Evolutionary conservation across 2,329 filamentous ascomycete species (phyloP).

Genomic region (Diaporthe amygdali): DNA sequence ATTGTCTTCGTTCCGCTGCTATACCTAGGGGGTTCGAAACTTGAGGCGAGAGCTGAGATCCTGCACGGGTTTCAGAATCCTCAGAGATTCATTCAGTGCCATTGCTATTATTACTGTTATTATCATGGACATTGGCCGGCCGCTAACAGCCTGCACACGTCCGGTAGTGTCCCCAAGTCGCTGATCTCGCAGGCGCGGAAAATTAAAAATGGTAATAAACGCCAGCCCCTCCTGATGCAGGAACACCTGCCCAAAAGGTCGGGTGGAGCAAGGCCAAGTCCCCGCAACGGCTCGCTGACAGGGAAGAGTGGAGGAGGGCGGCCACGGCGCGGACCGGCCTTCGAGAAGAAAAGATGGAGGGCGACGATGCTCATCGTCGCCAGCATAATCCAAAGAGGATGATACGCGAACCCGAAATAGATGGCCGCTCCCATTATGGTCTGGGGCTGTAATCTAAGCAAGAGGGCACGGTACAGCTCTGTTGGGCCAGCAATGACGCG

Average conservation of each 20-base stretch:
- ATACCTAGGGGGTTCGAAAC: slow-evolving; percentile 17
- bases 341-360: slow-evolving; percentile 8
- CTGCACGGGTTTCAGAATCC: slow-evolving; percentile 12
- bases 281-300: slow-evolving; percentile 13
- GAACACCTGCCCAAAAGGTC: slow-evolving; percentile 15
- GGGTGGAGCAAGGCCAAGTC: not conserved
- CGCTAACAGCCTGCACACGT: not conserved
- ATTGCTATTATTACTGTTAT: not conserved
- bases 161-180: slow-evolving; percentile 6
- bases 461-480: not conserved
- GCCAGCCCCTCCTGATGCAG: slow-evolving; percentile 19
- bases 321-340: slow-evolving; percentile 13
- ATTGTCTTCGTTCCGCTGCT: slow-evolving; percentile 1
- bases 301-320: slow-evolving; percentile 8
- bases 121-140: not conserved
- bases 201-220: slow-evolving; percentile 12
- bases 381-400: not conserved
- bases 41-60: slow-evolving; percentile 2
- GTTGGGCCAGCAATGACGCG: not conserved
- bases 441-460: not conserved
- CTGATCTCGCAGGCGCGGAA: slow-evolving; percentile 9
- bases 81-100: not conserved
- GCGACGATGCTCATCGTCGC: slow-evolving; percentile 6
- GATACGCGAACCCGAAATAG: not conserved
- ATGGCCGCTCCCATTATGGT: not conserved